Percentiles rank a stretch among this genome's conserved stretches.
Conservation (phyloP, 805 yeast genomes). For the Schwanniomyces yamadae region DNA sequence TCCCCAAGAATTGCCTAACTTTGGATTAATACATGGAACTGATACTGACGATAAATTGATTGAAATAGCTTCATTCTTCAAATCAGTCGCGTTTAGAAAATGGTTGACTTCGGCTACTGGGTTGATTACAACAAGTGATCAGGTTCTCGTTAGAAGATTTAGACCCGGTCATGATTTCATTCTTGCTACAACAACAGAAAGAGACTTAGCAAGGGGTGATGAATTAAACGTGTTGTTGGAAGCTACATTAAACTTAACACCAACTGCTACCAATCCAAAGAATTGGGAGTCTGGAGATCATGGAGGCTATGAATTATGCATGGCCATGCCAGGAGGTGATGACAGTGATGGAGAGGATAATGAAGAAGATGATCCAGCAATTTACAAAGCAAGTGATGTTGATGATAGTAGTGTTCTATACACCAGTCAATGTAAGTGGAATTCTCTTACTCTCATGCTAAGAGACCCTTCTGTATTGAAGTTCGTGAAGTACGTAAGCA, state of each 20-base stretch:
- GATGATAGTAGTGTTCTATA: conserved; percentile 73
- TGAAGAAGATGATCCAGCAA: conserved; percentile 78
- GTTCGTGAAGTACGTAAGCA: conserved; percentile 89
- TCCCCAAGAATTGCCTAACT: conserved; percentile 58
- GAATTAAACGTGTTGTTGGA: conserved; percentile 56
- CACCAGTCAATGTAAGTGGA: conserved; percentile 83
- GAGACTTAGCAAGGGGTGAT: conserved; percentile 32
- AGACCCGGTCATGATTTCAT: conserved; percentile 95
- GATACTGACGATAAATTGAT: conserved; percentile 43
- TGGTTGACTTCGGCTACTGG: conserved; percentile 68
- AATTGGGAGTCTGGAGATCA: conserved; percentile 88
- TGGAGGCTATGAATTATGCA: conserved; percentile 93
- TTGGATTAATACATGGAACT: conserved; percentile 29
- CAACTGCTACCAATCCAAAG: conserved; percentile 48
- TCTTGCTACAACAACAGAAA: conserved; percentile 69
- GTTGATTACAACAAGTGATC: conserved; percentile 60
- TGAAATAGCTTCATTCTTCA: conserved; percentile 57
- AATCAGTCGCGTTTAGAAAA: conserved; percentile 60
- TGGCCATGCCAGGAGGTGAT: conserved; percentile 57
- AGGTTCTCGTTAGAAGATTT: conserved; percentile 76
- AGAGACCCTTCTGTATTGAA: conserved; percentile 86
- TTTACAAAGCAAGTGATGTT: conserved; percentile 56
- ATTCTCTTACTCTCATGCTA: conserved; percentile 69
- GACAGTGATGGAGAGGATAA: conserved; percentile 47
- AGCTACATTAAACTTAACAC: conserved; percentile 80